phyloP scores from a whole-genome alignment of 1,139 yeast species.

The Candida glucosophila region DNA sequence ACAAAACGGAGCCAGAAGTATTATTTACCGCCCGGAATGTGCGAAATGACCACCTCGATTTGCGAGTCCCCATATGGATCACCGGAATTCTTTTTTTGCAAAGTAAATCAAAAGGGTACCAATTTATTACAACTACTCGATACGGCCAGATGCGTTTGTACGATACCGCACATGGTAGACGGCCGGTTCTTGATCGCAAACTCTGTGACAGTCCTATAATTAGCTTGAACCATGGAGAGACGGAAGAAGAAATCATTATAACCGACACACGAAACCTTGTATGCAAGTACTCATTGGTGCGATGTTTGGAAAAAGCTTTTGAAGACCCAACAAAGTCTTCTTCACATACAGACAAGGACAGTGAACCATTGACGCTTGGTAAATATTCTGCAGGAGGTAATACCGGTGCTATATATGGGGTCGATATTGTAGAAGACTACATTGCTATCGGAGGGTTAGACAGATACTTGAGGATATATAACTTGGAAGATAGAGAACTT shows the following conservation, averaged over 20 bases:
- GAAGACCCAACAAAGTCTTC: constrained; percentile 37
- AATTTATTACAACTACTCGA: constrained; percentile 56
- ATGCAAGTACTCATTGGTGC: constrained; percentile 40
- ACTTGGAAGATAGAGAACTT: constrained; percentile 46
- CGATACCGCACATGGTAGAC: constrained; percentile 50
- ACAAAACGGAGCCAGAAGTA: constrained; percentile 14
- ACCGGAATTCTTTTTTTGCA: constrained; percentile 40
- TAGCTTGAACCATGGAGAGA: constrained; percentile 22
- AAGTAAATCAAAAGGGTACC: constrained; percentile 21
- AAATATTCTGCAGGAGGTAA: constrained; percentile 36
- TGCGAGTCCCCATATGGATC: constrained; percentile 65
- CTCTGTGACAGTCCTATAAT: constrained; percentile 41
- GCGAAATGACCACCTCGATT: constrained; percentile 53
- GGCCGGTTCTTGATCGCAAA: constrained; percentile 45
- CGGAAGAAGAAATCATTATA: constrained; percentile 34
- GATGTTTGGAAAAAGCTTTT: constrained; percentile 28
- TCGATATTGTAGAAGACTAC: constrained; percentile 16
- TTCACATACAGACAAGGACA: constrained; percentile 30
- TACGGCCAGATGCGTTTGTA: constrained; percentile 63
- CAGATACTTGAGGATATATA: constrained; percentile 73
- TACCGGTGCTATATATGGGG: constrained; percentile 37
- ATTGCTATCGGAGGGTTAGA: constrained; percentile 73
- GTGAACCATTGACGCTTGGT: constrained; percentile 28
- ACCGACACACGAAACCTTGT: constrained; percentile 52
- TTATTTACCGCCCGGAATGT: constrained; percentile 58